These are phyloP conservation scores for Starmerella asiatica DNA, from an alignment of 805 yeast genomes.

Conservation along the genomic window DNA sequence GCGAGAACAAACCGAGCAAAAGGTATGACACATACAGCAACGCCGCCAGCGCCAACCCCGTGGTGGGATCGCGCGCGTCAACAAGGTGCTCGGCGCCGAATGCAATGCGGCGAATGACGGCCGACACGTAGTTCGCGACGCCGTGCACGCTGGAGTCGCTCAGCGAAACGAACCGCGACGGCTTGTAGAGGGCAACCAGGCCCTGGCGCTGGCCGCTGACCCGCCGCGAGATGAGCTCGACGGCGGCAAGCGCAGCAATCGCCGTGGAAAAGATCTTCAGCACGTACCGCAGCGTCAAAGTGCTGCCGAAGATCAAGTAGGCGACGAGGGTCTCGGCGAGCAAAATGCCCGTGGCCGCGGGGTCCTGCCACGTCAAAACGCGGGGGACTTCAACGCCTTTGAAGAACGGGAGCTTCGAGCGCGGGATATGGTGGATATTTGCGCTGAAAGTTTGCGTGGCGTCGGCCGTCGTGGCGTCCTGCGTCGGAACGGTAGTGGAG, in stretches of 20 bases:
- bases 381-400: constrained; percentile 23
- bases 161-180: constrained; percentile 35
- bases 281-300: constrained; percentile 23
- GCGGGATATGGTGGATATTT: neutral
- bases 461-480: neutral
- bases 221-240: constrained; percentile 62
- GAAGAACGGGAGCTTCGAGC: constrained; percentile 5
- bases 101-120: constrained; percentile 29
- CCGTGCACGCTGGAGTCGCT: constrained; percentile 30
- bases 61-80: constrained; percentile 26
- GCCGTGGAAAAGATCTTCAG: constrained; percentile 39
- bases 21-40: constrained; percentile 59
- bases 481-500: neutral
- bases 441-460: too few relatives aligned
- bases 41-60: constrained; percentile 55
- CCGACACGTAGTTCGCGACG: constrained; percentile 30
- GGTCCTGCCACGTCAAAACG: constrained; percentile 62
- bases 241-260: constrained; percentile 51
- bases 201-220: constrained; percentile 57
- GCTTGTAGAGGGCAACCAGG: constrained; percentile 61
- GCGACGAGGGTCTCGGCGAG: constrained; percentile 39
- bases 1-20: constrained; percentile 60
- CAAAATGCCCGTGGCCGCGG: constrained; percentile 62
- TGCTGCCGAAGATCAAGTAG: constrained; percentile 31
- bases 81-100: constrained; percentile 31